Evolutionary conservation across 106 monocot species (phyloP).

Genomic region (Dendrobium chrysotoxum): DNA sequence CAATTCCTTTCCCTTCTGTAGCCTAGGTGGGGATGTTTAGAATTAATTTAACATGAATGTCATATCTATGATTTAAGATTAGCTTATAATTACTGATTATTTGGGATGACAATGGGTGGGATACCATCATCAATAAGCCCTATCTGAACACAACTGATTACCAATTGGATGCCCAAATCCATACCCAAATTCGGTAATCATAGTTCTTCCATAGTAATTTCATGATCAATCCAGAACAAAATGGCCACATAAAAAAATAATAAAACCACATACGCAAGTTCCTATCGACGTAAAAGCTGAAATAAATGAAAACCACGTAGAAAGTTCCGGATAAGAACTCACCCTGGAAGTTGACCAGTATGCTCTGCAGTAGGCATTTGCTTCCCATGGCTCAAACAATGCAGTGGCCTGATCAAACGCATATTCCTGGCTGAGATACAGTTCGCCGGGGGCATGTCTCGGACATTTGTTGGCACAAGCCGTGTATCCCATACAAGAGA

Average conservation of each 20-base stretch:
- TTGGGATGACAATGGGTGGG: too few relatives aligned
- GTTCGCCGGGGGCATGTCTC: constrained; percentile 10
- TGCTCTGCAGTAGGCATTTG: constrained; percentile 77
- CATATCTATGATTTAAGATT: neutral
- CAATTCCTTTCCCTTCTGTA: neutral
- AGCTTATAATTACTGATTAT: neutral
- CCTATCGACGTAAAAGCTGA: neutral
- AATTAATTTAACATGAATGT: neutral
- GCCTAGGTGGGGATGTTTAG: neutral
- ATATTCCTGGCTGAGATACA: constrained; percentile 16
- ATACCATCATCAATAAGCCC: too few relatives aligned
- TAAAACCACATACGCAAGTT: neutral
- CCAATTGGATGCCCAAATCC: too few relatives aligned
- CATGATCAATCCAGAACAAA: neutral
- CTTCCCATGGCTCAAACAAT: constrained; percentile 77
- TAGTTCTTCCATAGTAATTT: neutral
- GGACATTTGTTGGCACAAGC: constrained; percentile 44
- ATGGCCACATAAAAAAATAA: neutral
- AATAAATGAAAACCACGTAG: neutral
- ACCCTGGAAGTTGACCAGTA: constrained; percentile 68
- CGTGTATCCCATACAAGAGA: constrained; percentile 84
- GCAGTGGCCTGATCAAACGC: constrained; percentile 56
- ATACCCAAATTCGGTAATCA: neutral
- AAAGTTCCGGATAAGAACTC: constrained; percentile 6
- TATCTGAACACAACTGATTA: too few relatives aligned